Evolutionary conservation across 2,329 filamentous ascomycete species (phyloP).

Genomic region (Aureobasidium sp.): DNA sequence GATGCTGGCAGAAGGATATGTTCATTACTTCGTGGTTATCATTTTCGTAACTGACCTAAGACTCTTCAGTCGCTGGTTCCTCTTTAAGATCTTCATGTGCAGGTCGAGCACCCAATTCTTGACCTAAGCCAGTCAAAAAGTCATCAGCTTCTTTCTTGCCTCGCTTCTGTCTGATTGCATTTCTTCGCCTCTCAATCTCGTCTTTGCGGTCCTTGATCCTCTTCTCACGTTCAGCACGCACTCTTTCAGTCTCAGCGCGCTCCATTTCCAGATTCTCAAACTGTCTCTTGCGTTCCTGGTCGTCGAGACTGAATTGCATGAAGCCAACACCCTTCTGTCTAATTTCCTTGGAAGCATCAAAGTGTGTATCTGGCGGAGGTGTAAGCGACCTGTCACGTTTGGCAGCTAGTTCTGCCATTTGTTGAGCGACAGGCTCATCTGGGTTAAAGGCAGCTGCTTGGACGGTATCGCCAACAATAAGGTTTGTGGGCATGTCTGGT

Average conservation of each 20-base stretch:
- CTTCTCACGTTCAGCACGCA: constrained; percentile 49
- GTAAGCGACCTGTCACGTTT: constrained; percentile 74
- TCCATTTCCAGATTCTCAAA: constrained; percentile 68
- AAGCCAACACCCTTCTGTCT: constrained; percentile 85
- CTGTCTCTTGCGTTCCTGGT: constrained; percentile 58
- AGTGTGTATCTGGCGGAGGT: constrained; percentile 73
- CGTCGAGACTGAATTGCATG: constrained; percentile 78
- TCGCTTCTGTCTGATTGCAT: constrained; percentile 43
- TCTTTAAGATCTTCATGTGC: neutral
- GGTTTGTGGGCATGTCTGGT: constrained; percentile 56
- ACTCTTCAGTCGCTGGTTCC: neutral
- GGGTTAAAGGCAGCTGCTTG: constrained; percentile 79
- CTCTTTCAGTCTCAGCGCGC: constrained; percentile 60
- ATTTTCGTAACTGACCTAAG: neutral
- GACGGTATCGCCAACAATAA: constrained; percentile 82
- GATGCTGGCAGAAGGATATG: neutral
- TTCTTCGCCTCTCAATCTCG: constrained; percentile 55
- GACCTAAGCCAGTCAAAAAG: constrained; percentile 57
- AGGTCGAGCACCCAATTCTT: constrained; percentile 23
- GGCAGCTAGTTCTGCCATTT: constrained; percentile 71
- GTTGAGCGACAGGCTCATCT: constrained; percentile 52
- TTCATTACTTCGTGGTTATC: neutral
- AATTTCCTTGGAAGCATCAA: constrained; percentile 77
- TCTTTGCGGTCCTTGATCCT: constrained; percentile 52
- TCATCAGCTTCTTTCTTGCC: constrained; percentile 63